These are phyloP conservation scores for Monilinia fructigena DNA, from an alignment of 2,329 filamentous ascomycete species.

Conservation along the genomic window DNA sequence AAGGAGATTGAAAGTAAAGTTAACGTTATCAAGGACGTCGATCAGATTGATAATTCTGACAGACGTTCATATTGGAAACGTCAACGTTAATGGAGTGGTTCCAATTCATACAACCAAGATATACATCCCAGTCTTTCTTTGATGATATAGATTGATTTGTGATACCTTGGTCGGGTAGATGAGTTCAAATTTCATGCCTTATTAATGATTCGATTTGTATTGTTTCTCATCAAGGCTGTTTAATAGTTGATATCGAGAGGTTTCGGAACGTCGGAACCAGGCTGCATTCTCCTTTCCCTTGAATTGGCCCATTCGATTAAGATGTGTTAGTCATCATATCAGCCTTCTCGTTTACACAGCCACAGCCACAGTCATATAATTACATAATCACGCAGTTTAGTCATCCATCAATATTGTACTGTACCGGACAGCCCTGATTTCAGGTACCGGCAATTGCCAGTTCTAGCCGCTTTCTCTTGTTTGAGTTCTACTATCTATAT, in stretches of 20 bases:
- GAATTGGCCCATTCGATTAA: no score
- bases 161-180: neutral
- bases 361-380: no score
- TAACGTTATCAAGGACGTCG: neutral
- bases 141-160: no score
- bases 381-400: no score
- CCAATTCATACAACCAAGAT: neutral
- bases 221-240: conserved; percentile 8
- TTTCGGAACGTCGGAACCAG: neutral
- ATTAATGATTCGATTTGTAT: neutral
- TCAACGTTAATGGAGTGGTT: no score
- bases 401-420: no score
- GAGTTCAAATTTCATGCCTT: neutral
- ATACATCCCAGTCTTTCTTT: neutral
- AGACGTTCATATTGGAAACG: conserved; percentile 4
- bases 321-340: no score
- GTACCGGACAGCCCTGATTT: no score
- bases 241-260: neutral
- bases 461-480: neutral
- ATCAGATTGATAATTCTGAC: neutral
- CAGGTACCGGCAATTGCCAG: neutral
- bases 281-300: no score
- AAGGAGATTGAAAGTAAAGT: neutral
- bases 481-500: no score
- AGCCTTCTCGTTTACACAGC: no score